Base-by-base conservation (phyloP, 352 stramenopile genomes). In the Phytophthora fragariae region DNA sequence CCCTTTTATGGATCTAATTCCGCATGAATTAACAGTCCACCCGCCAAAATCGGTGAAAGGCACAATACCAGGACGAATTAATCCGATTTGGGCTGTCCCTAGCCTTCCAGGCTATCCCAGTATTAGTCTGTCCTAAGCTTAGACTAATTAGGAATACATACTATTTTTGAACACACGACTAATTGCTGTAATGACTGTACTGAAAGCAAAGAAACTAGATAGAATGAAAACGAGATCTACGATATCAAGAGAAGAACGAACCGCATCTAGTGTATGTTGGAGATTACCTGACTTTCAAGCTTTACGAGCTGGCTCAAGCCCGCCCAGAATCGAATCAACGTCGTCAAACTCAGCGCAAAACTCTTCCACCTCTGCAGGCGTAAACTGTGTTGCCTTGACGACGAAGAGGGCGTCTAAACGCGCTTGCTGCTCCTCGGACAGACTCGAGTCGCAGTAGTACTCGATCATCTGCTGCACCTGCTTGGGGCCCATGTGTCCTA, bases 391-490 rank as follows among this genome's bases (percentile, higher is more conserved):
- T 31, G 27, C 15, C 14, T 50, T 60, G 37, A 57, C 49, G 50
- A 57, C 57, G 47, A 67, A 63, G 44, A 73, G 71, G 19, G 12
- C 29, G 1, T 77, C 58, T 10, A 90, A 31, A 1, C 17, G 52
- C 4, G 41, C 55, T 17, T 53, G 55, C 29, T 89, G 71, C 10
- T 73, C 49, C 10, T 29, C 21, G 5, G 71, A 77, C 12, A 91
- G 74, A 63, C 50, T 67, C 44, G 66, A 67, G 46, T 61, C 65
- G 54, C 75, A 92, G 66, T 92, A 93, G 68, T 92, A 91, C 78
- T 93, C 84, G 60, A 92, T 56, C 82, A 95, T 93, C n/a, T 82
- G 37, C 37, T 73, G 70, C 10, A 83, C 69, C n/a, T 92, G 74
- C 17, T 62, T 54, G 35, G 54, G 57, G 8, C 66, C 66, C 77